Evolutionary conservation across 176 grass and related monocot species (phyloP).

Genomic region (Rhipidocladum racemiflorum): DNA sequence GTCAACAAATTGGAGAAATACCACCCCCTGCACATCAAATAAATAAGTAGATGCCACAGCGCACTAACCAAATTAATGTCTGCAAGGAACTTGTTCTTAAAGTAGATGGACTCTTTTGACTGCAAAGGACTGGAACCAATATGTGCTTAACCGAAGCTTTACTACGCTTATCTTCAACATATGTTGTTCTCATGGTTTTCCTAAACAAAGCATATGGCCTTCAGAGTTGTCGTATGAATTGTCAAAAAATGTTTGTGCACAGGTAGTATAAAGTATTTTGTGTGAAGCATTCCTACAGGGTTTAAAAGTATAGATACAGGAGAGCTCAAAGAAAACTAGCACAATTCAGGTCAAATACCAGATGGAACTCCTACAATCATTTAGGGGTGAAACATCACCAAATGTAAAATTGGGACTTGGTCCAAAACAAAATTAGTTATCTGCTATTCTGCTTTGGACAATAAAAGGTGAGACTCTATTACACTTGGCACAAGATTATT

Average conservation of each 20-base stretch:
- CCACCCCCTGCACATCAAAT: not conserved
- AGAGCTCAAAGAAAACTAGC: not conserved
- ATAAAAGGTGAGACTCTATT: not conserved
- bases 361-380: not conserved
- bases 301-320: constrained; percentile 14
- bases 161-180: not conserved
- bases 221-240: not conserved
- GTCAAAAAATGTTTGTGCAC: not conserved
- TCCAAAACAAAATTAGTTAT: not conserved
- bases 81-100: constrained; percentile 1
- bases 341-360: constrained; percentile 8
- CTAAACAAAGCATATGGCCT: not conserved
- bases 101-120: constrained; percentile 10
- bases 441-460: not conserved
- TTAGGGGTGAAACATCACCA: not conserved
- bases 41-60: constrained; percentile 6
- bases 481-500: not conserved
- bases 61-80: not conserved
- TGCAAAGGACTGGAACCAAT: not conserved
- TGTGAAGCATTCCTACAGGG: not conserved
- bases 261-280: not conserved
- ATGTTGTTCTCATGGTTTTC: not conserved
- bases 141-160: not conserved
- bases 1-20: constrained; percentile 17
- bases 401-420: not conserved